Evolutionary conservation across 805 yeast genomes (phyloP), one percentile per base, ranked within the genome.

Genomic region (Saturnispora galanensis): DNA sequence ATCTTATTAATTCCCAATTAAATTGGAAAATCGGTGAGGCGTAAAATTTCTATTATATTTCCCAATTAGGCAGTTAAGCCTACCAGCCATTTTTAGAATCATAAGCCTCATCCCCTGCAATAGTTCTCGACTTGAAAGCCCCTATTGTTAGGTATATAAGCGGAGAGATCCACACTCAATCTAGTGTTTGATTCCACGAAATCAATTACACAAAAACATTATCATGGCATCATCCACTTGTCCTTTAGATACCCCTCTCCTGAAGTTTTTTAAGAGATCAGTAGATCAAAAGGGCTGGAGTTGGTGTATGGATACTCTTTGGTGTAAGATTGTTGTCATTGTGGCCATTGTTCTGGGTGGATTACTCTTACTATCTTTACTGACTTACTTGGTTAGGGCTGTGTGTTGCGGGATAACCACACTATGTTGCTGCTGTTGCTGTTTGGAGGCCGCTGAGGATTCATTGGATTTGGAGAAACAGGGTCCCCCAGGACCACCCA

Each of bases 271-370:
- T 10, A 31, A 18, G 4, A n/a, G 36, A 39, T 31, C 31, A 32
- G 11, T 15, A 6, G 30, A 13, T 12, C 37, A 54, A 34, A 35
- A 38, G 15, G 52, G 53, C 3, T 84, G 94, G 93, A 77, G 80
- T 56, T 74, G 84, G 2, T 85, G 95, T 63, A 84, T 83, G 90
- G 81, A 72, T 56, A 81, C 83, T 60, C 78, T 65, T 38, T 69
- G 79, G 39, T 85, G 95, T 62, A 85, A 84, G 56, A 75, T 84
- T 46, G 74, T 81, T 16, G 89, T 84, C 4, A 84, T 84, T 37
- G 84, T 83, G 11, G 81, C 84, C 3, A 80, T 84, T 3, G 75
- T 67, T 0, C 55, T 85, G 10, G 90, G 79, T 0, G 67, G 58
- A 0, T 52, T 84, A 2, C 47, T 82, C 0, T 63, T 59, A 0